A percentile compares a stretch with the other conserved stretches of the same genome.
Evolutionary conservation across 1,284 basidiomycete genomes (phyloP).

Genomic region (Nidula niveotomentosa): DNA sequence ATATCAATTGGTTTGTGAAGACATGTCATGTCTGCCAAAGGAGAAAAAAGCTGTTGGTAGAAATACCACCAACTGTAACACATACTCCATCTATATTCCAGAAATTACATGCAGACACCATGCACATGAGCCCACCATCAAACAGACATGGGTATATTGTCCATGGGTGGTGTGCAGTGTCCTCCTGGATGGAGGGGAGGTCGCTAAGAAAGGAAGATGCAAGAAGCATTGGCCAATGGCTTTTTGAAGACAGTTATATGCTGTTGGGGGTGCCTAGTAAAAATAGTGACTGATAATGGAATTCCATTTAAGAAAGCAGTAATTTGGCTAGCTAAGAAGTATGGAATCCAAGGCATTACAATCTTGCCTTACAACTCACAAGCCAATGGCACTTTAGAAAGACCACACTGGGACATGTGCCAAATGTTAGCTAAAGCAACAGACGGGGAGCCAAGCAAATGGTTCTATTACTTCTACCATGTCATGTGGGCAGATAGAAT

Average conservation of each 20-base stretch:
- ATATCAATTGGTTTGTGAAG: constrained; percentile 1
- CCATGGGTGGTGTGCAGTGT: constrained; percentile 17
- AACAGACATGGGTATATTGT: constrained; percentile 12
- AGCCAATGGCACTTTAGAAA: constrained; percentile 23
- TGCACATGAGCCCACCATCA: constrained; percentile 11
- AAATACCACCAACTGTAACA: not conserved
- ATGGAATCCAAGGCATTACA: constrained; percentile 12
- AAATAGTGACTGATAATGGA: constrained; percentile 34
- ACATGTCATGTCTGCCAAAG: not conserved
- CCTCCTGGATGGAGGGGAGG: constrained; percentile 22
- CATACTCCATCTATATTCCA: not conserved
- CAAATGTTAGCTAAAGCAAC: constrained; percentile 11
- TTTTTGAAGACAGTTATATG: constrained; percentile 31
- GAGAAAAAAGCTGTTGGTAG: not conserved
- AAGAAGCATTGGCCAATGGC: constrained; percentile 19
- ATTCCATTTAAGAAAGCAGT: constrained; percentile 16
- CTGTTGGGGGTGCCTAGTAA: constrained; percentile 25
- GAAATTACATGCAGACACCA: constrained; percentile 1
- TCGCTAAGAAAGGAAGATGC: constrained; percentile 18
- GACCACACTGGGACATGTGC: constrained; percentile 16
- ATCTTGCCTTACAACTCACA: constrained; percentile 25
- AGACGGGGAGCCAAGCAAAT: constrained; percentile 3
- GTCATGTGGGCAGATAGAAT: constrained; percentile 18
- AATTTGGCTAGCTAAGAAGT: constrained; percentile 13
- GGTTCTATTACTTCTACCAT: constrained; percentile 3